A percentile compares a stretch with the other conserved stretches of the same genome.
phyloP scores from a whole-genome alignment of 768 basidiomycete species.

The button mushroom (Agaricus bisporus) region DNA sequence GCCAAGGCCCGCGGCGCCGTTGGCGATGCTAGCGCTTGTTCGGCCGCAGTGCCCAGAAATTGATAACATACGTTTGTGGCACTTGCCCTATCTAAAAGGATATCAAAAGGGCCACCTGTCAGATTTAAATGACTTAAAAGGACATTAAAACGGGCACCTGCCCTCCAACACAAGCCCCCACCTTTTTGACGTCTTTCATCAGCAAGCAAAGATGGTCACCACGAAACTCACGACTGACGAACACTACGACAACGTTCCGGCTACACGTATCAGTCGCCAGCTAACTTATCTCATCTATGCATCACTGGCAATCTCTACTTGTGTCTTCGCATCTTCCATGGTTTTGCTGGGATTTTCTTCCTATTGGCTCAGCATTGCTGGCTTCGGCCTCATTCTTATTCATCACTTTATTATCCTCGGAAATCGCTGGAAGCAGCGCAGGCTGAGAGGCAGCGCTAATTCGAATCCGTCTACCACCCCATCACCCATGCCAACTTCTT shows the following conservation, averaged over 20 bases:
- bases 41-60: too few relatives aligned
- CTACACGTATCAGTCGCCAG: not conserved
- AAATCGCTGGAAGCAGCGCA: not conserved
- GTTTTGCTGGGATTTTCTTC: not conserved
- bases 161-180: too few relatives aligned
- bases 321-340: slow-evolving; percentile 1
- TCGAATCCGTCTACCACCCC: too few relatives aligned
- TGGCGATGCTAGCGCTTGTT: too few relatives aligned
- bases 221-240: not conserved
- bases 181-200: too few relatives aligned
- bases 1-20: too few relatives aligned
- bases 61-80: too few relatives aligned
- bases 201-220: too few relatives aligned
- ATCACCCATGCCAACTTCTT: not conserved
- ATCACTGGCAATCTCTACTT: not conserved
- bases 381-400: not conserved
- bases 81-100: too few relatives aligned
- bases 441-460: not conserved
- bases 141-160: too few relatives aligned
- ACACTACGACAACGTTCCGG: not conserved
- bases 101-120: too few relatives aligned
- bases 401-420: not conserved
- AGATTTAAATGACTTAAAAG: too few relatives aligned
- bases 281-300: not conserved
- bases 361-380: not conserved